Conservation (phyloP, 2,329 filamentous ascomycete genomes). For the Sporothrix globosa region DNA sequence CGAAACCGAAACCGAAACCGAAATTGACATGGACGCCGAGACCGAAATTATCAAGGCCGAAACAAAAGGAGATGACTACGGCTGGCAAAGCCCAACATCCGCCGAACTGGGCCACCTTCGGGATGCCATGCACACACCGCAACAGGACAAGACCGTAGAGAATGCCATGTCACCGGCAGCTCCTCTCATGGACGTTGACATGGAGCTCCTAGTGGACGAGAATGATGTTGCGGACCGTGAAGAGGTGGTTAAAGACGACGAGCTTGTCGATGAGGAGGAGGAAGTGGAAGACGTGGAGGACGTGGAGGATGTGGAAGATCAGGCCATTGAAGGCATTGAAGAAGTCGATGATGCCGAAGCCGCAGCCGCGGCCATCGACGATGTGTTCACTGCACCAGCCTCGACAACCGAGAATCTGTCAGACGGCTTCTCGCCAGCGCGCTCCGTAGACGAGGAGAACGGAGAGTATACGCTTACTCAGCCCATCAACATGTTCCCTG, state of each 20-base stretch:
- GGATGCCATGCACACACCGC: background rate
- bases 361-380: background rate
- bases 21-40: background rate
- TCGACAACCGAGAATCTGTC: background rate
- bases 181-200: background rate
- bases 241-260: background rate
- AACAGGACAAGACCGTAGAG: background rate
- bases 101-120: slow-evolving; percentile 23
- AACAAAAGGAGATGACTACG: background rate
- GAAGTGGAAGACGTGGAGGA: slow-evolving; percentile 6
- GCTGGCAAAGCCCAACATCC: slow-evolving; percentile 30
- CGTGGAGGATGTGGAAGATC: background rate
- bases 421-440: slow-evolving; percentile 10
- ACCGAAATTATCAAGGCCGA: background rate
- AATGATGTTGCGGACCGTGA: slow-evolving; percentile 6
- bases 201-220: slow-evolving; percentile 8
- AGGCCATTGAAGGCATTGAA: background rate
- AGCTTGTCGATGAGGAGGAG: background rate
- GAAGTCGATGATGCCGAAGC: background rate
- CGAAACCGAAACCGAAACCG: slow-evolving; percentile 13
- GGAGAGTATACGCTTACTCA: slow-evolving; percentile 31
- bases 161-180: background rate
- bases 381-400: background rate
- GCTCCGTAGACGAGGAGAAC: slow-evolving; percentile 16
- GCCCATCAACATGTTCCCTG: slow-evolving; percentile 29